phyloP scores from a whole-genome alignment of 345 rosid genomes.

The Eutrema yunnanense region DNA sequence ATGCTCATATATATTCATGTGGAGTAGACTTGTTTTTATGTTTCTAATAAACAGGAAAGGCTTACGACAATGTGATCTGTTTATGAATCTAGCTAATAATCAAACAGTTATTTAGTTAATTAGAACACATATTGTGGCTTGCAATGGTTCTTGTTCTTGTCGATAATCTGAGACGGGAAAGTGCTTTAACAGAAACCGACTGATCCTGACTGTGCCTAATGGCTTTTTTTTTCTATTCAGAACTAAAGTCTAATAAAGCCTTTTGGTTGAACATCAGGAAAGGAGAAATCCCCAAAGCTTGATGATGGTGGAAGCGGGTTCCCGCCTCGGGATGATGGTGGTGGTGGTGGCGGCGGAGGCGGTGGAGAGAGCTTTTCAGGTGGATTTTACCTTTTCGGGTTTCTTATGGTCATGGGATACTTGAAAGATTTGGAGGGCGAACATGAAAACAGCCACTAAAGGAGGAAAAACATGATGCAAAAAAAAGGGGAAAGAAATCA shows the following conservation, averaged over 20 bases:
- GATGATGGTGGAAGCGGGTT: conserved; percentile 81
- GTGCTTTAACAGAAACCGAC: not conserved
- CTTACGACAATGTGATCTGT: not conserved
- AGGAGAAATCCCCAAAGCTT: conserved; percentile 52
- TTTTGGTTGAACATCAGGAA: conserved; percentile 30
- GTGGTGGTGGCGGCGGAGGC: conserved; percentile 77
- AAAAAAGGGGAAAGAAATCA: not conserved
- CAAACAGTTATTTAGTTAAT: too few species aligned
- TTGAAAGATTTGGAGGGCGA: conserved; percentile 74
- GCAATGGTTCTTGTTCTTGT: not conserved
- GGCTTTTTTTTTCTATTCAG: not conserved
- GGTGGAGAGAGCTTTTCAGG: conserved; percentile 85
- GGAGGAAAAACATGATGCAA: not conserved
- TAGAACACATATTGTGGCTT: not conserved
- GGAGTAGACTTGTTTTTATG: not conserved
- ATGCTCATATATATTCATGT: not conserved
- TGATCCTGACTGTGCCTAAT: not conserved
- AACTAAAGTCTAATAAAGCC: not conserved
- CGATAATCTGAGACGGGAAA: not conserved
- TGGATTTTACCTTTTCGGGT: conserved; percentile 81
- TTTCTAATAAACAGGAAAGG: not conserved
- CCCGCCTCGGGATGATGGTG: conserved; percentile 68
- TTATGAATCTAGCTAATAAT: not conserved
- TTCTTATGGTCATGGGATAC: conserved; percentile 74
- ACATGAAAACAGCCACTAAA: conserved; percentile 29